Evolutionary conservation across 2,329 filamentous ascomycete species (phyloP).

Genomic region (Clonostachys rosea): DNA sequence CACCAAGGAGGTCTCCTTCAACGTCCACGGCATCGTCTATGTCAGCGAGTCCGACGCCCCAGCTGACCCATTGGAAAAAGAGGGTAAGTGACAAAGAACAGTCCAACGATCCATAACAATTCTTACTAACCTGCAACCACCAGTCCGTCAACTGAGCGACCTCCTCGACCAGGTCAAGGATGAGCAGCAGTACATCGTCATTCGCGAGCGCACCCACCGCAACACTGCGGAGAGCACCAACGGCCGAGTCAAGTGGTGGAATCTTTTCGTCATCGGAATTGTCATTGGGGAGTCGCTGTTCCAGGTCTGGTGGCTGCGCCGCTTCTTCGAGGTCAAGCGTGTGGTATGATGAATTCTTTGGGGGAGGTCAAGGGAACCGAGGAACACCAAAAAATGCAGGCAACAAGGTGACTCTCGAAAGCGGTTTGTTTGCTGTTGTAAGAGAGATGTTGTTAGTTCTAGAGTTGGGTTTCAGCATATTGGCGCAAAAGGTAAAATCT

Average conservation of each 20-base stretch:
- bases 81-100: slow-evolving; percentile 55
- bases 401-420: neutral
- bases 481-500: neutral
- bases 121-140: neutral
- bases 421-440: neutral
- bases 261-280: slow-evolving; percentile 88
- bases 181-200: slow-evolving; percentile 94
- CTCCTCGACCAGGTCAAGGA: slow-evolving; percentile 91
- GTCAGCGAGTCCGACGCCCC: slow-evolving; percentile 82
- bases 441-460: neutral
- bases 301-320: slow-evolving; percentile 98
- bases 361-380: neutral
- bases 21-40: slow-evolving; percentile 98
- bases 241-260: slow-evolving; percentile 98
- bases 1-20: slow-evolving; percentile 98
- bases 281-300: slow-evolving; percentile 90
- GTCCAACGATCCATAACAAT: neutral
- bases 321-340: slow-evolving; percentile 88
- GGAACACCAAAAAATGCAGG: neutral
- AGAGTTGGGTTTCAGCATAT: neutral
- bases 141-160: slow-evolving; percentile 80
- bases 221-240: slow-evolving; percentile 99
- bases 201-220: slow-evolving; percentile 91
- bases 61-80: slow-evolving; percentile 82
- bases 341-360: slow-evolving; percentile 42